These are phyloP conservation scores for Asparagopsis taxiformis DNA, from an alignment of 31 red algal genomes.

Conservation along the genomic window DNA sequence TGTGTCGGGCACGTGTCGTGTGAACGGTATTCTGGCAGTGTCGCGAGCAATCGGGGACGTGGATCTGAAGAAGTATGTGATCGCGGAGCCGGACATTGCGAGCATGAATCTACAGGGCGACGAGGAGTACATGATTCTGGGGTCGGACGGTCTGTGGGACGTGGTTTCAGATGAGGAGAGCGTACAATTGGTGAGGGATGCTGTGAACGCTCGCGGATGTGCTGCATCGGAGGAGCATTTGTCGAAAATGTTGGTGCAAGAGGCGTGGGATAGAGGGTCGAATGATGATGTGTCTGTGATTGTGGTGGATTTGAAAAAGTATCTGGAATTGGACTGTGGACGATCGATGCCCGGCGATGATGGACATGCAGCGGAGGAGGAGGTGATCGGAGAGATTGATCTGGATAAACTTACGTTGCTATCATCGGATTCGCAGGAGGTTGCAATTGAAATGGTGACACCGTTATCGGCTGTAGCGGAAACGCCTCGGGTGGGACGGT, in stretches of 20 bases:
- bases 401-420: neutral
- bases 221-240: conserved; percentile 8
- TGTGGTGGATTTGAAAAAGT: conserved; percentile 54
- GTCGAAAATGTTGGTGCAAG: conserved; percentile 51
- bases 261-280: conserved; percentile 32
- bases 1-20: conserved; percentile 29
- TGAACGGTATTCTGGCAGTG: conserved; percentile 84
- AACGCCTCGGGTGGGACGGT: neutral
- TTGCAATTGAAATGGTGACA: conserved; percentile 14
- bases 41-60: conserved; percentile 80
- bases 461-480: neutral
- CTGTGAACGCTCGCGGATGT: neutral
- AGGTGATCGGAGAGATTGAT: neutral
- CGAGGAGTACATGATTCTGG: conserved; percentile 67
- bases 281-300: conserved; percentile 72
- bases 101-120: conserved; percentile 24
- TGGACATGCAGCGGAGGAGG: conserved; percentile 3
- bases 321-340: conserved; percentile 7
- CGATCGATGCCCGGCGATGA: neutral
- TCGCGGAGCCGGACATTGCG: conserved; percentile 70
- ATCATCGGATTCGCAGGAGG: neutral
- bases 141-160: conserved; percentile 85
- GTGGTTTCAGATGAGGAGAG: conserved; percentile 57
- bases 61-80: conserved; percentile 62
- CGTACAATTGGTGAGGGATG: conserved; percentile 35